Conservation (phyloP, 768 basidiomycete genomes). For the Lentinula raphanica region DNA sequence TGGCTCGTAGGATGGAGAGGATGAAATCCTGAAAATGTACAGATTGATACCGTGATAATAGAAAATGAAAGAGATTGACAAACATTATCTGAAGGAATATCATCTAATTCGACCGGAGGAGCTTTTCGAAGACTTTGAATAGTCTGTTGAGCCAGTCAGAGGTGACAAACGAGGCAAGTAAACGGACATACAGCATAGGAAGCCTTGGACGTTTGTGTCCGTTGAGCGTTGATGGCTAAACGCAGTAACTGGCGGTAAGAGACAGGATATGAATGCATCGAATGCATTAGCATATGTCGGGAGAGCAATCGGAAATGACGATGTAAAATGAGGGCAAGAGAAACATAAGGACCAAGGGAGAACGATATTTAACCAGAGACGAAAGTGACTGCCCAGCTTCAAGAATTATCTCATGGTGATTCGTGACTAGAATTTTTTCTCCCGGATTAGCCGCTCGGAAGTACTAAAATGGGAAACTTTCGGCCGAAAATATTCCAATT, state of each 20-base stretch:
- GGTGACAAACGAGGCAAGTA: background rate
- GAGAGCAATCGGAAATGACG: background rate
- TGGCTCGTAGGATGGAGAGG: slow-evolving; percentile 87
- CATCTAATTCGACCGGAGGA: slow-evolving; percentile 31
- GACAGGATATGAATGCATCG: slow-evolving; percentile 36
- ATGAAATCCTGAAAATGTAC: slow-evolving; percentile 76
- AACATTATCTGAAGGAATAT: slow-evolving; percentile 47
- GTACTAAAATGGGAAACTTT: background rate
- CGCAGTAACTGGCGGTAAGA: slow-evolving; percentile 26
- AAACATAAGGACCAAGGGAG: background rate
- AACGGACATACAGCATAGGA: slow-evolving; percentile 48
- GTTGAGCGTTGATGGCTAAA: slow-evolving; percentile 28
- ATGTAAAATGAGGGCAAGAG: background rate
- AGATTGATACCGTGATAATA: background rate
- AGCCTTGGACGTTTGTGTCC: slow-evolving; percentile 40
- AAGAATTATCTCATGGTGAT: background rate
- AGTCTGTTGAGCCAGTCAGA: slow-evolving; percentile 30
- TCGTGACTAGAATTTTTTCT: background rate
- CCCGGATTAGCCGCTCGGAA: background rate
- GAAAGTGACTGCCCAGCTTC: background rate
- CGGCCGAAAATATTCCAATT: background rate
- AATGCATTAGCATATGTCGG: slow-evolving; percentile 28
- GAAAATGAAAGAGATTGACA: slow-evolving; percentile 15
- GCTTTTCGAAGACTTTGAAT: slow-evolving; percentile 30
- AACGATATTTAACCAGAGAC: background rate